Conservation (phyloP, 2,329 filamentous ascomycete genomes). For the Colletotrichum eleusines region DNA sequence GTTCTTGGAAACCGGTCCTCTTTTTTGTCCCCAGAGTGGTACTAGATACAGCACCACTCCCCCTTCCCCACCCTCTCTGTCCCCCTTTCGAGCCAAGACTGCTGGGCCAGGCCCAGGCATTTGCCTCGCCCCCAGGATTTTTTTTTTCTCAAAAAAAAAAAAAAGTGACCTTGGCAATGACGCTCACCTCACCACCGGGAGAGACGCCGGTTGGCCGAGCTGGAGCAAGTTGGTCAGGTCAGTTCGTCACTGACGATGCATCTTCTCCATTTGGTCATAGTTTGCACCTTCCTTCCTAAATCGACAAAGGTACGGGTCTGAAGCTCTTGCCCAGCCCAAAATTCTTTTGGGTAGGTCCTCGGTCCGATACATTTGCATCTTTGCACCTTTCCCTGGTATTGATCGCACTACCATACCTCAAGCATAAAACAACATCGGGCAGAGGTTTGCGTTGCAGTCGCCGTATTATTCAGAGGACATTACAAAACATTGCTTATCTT, state of each 20-base stretch:
- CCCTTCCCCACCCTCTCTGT: no score
- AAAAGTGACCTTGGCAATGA: slow-evolving; percentile 27
- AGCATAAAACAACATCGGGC: slow-evolving; percentile 1
- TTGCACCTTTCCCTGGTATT: neutral
- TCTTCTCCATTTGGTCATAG: neutral
- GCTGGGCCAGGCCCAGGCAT: slow-evolving; percentile 21
- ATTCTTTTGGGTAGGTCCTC: neutral
- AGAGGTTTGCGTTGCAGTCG: neutral
- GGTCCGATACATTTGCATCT: neutral
- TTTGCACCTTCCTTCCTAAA: neutral
- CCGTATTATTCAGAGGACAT: slow-evolving; percentile 2
- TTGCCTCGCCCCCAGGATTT: slow-evolving; percentile 10
- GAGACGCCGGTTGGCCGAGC: slow-evolving; percentile 5
- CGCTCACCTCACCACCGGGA: slow-evolving; percentile 16
- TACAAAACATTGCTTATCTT: neutral
- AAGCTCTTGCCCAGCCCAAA: neutral
- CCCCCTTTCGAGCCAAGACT: slow-evolving; percentile 16
- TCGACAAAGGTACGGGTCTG: neutral
- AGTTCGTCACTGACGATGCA: neutral
- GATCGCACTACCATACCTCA: neutral
- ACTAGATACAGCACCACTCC: no score
- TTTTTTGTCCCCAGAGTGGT: no score
- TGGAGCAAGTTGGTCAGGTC: neutral
- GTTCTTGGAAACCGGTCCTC: no score
- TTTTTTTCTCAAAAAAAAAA: no score